Percentiles rank a stretch among this genome's conserved stretches.
phyloP scores from a whole-genome alignment of 352 stramenopile species.

The Globisporangium recalcitrans region DNA sequence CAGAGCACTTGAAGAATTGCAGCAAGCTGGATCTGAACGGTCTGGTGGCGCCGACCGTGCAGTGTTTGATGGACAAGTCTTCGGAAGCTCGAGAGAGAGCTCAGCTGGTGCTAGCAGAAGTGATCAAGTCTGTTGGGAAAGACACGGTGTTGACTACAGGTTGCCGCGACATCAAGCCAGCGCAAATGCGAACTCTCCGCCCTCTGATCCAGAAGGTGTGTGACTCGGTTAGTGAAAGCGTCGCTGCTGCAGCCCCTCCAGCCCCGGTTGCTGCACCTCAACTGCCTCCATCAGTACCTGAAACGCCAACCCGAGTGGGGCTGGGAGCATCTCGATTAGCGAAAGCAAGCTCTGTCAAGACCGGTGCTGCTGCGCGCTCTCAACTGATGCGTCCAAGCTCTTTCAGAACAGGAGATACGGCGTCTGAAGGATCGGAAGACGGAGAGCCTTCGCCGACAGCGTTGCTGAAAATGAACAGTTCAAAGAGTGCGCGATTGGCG shows the following conservation, averaged over 20 bases:
- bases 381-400: conserved; percentile 32
- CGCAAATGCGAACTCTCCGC: conserved; percentile 81
- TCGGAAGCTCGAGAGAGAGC: conserved; percentile 80
- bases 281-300: conserved; percentile 7
- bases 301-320: conserved; percentile 12
- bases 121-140: conserved; percentile 81
- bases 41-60: conserved; percentile 64
- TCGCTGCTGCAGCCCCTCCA: conserved; percentile 10
- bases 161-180: conserved; percentile 80
- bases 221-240: conserved; percentile 32
- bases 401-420: conserved; percentile 16
- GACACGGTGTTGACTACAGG: conserved; percentile 61
- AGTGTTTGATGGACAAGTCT: conserved; percentile 82
- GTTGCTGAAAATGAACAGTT: conserved; percentile 61
- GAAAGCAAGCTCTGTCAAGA: conserved; percentile 5
- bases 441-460: conserved; percentile 19
- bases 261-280: conserved; percentile 6
- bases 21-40: conserved; percentile 63
- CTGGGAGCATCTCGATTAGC: conserved; percentile 12
- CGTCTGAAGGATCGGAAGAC: conserved; percentile 19
- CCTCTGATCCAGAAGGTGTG: conserved; percentile 79
- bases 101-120: conserved; percentile 64
- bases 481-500: conserved; percentile 48
- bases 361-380: conserved; percentile 22
- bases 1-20: conserved; percentile 58